Evolutionary conservation across 495 filamentous ascomycete genomes (phyloP), one percentile per base, ranked within the genome.

Genomic region (Bryoglossum gracile): DNA sequence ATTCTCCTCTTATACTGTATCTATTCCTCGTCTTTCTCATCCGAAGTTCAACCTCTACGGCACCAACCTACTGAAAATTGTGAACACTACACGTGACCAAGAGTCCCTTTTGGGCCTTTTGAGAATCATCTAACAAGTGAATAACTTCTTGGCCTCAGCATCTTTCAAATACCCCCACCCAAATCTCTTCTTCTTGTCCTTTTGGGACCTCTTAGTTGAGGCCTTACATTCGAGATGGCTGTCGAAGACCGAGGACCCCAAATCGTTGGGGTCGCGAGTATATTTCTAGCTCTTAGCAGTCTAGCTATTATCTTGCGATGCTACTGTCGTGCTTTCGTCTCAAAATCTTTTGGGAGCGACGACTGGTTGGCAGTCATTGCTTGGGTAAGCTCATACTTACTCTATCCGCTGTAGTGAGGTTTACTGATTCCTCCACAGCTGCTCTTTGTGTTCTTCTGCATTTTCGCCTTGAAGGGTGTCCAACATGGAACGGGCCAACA

Each of bases 311-410:
- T 50, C 10, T 51, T 70, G 24, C 61, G 70, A 38, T 51, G 62
- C 16, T 72, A 73, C 46, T 60, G 65, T 34, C 63, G 70, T 32
- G 58, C 56, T 16, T 40, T 57, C 42, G 50, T 72, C 28, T 59
- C 72, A 22, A 65, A 60, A 30, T 64, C 65, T 43, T 64, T 72
- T 46, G 70, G 70, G n/a, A 13, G 55, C 5, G 70, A 73, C 41
- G 70, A 73, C 45, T 65, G 55, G 34, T 48, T 57, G 28, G 49
- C 58, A 13, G 46, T 65, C 13, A 23, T 56, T 26, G 62, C 61
- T 25, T 56, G 48, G 53, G 53, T 56, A n/a, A n/a, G n/a, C n/a
- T n/a, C n/a, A n/a, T n/a, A n/a, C n/a, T n/a, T n/a, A n/a, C n/a
- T n/a, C n/a, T n/a, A n/a, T n/a, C n/a, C n/a, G n/a, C n/a, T n/a